Evolutionary conservation across 345 rosid genomes (phyloP).

Genomic region (Eucalyptus regnans): DNA sequence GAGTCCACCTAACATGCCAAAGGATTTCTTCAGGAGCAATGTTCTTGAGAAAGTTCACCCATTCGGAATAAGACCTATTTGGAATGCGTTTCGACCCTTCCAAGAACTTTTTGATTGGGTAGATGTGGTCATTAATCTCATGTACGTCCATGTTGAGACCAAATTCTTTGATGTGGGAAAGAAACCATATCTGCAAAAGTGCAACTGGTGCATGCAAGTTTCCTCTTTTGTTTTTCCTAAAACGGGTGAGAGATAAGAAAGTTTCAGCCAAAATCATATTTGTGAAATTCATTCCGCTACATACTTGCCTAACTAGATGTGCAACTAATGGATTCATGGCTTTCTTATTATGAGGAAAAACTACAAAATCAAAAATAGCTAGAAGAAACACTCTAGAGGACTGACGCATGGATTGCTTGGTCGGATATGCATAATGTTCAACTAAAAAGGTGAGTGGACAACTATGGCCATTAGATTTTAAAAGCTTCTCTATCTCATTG

Average conservation of each 20-base stretch:
- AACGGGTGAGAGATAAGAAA: background rate
- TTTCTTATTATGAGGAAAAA: background rate
- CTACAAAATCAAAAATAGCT: background rate
- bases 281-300: background rate
- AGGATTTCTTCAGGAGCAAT: background rate
- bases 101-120: background rate
- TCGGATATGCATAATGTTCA: background rate
- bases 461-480: background rate
- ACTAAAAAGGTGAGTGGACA: background rate
- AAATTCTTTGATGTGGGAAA: background rate
- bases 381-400: background rate
- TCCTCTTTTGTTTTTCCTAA: background rate
- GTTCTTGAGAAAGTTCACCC: background rate
- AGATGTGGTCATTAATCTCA: background rate
- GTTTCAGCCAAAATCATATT: background rate
- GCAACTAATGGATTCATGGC: background rate
- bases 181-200: background rate
- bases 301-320: background rate
- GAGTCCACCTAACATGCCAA: background rate
- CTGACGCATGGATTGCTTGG: background rate
- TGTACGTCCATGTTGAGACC: background rate
- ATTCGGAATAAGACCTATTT: background rate
- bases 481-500: background rate
- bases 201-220: background rate
- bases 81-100: background rate